phyloP scores from a whole-genome alignment of 2,329 filamentous ascomycete genomes.

The Hypoxylon rubiginosum region DNA sequence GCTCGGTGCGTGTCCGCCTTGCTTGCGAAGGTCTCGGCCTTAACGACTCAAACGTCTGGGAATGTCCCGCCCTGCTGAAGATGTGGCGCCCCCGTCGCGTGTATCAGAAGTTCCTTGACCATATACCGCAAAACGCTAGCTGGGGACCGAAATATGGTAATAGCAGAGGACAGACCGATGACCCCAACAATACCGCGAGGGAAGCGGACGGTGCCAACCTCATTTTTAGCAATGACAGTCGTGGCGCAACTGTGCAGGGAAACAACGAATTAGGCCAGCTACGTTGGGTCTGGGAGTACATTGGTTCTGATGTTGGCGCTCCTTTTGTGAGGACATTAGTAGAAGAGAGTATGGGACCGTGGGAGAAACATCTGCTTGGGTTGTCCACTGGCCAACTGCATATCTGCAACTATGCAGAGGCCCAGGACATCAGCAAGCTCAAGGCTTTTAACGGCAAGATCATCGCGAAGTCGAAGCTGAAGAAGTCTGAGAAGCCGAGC shows the following conservation, averaged over 20 bases:
- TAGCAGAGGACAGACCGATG: constrained; percentile 40
- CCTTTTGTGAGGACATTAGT: constrained; percentile 60
- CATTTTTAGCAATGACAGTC: constrained; percentile 37
- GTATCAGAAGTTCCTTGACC: constrained; percentile 51
- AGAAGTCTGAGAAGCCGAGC: constrained; percentile 18
- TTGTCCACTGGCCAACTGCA: constrained; percentile 60
- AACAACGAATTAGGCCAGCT: constrained; percentile 41
- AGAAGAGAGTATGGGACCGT: constrained; percentile 67
- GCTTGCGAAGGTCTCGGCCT: constrained; percentile 64
- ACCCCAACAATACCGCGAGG: constrained; percentile 12
- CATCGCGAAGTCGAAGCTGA: neutral
- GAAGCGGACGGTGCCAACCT: constrained; percentile 20
- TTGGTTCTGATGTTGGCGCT: constrained; percentile 58
- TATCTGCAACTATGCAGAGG: constrained; percentile 59
- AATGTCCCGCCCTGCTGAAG: constrained; percentile 58
- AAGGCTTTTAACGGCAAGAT: constrained; percentile 33
- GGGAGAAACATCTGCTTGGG: constrained; percentile 63
- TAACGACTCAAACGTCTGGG: constrained; percentile 64
- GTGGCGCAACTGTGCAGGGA: constrained; percentile 30
- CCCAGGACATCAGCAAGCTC: constrained; percentile 40
- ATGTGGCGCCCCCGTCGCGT: constrained; percentile 61
- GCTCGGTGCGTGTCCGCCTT: constrained; percentile 66
- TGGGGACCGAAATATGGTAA: constrained; percentile 35
- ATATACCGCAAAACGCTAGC: constrained; percentile 49
- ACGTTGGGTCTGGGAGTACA: constrained; percentile 69